Base-by-base conservation (phyloP, 208 protist genomes). In the Trypanosomatidae sp. region DNA sequence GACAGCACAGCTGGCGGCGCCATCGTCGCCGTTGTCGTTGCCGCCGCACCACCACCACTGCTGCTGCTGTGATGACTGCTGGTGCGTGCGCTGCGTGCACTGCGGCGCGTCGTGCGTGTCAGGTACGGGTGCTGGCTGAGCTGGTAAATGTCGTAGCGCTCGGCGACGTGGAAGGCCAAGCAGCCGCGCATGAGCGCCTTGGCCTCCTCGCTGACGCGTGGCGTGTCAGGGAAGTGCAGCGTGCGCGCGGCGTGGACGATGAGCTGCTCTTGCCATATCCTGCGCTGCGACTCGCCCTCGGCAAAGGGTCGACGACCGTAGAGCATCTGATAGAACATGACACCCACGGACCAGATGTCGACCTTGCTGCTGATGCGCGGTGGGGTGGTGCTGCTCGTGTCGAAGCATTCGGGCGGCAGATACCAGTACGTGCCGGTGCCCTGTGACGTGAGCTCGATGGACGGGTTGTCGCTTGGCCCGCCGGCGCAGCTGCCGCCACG, bases 341-440 rank as follows among this genome's bases (percentile, higher is more conserved):
- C 80, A 15, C 95, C 96, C 6, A 72, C 76, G 2, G 80, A 89
- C 93, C 94, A 93, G 23, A 94, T 62, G 44, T 94, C 80, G 21
- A 96, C 92, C 56, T 97, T 97, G 35, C 78, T 81, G 55, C 66
- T 80, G 39, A 68, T 72, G 35, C 46, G 87, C 20, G 93, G 91
- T n/a, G n/a, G n/a, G n/a, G n/a, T n/a, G 8, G 73, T 95, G 15
- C 60, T 56, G 19, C 71, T 51, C 19, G 72, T 78, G 30, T 92
- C 77, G 48, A 97, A 98, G 64, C 92, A 97, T 71, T 97, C 92
- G 6, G 94, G 94, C 2, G 94, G 94, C 6, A 97, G 63, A 54
- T 97, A 97, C 94, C 94, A 97, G 61, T 98, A 96, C 15, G 95
- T 98, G 10, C 95, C 95, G 2, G 93, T 86, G 19, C 95, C 95